phyloP scores from a whole-genome alignment of 179 eudicot genomes.

The Gypsophila paniculata region DNA sequence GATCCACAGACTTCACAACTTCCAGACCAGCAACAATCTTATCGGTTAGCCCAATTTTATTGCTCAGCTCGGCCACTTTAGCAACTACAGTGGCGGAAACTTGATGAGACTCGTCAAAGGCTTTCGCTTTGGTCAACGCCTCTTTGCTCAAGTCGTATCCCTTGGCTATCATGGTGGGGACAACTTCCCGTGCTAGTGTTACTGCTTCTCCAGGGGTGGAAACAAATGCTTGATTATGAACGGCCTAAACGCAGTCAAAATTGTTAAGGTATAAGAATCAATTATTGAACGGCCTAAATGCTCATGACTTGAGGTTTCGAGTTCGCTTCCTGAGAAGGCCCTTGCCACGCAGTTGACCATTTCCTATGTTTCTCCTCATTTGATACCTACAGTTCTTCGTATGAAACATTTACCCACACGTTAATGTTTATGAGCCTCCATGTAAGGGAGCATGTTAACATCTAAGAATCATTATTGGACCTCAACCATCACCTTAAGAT shows the following conservation, averaged over 20 bases:
- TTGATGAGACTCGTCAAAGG: conserved; percentile 67
- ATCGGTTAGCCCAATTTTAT: conserved; percentile 58
- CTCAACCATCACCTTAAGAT: too few species aligned
- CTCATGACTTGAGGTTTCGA: too few species aligned
- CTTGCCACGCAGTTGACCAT: too few species aligned
- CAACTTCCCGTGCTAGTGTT: conserved; percentile 68
- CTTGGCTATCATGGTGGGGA: conserved; percentile 59
- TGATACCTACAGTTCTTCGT: too few species aligned
- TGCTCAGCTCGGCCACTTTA: conserved; percentile 67
- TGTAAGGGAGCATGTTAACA: too few species aligned
- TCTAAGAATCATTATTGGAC: too few species aligned
- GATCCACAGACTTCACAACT: conserved; percentile 54
- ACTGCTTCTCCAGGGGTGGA: conserved; percentile 77
- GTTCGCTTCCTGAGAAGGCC: too few species aligned
- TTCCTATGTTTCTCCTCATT: too few species aligned
- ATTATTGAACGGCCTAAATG: too few species aligned
- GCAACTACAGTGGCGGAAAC: conserved; percentile 69
- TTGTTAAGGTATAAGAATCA: neutral
- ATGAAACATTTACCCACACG: too few species aligned
- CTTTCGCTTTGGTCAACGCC: conserved; percentile 62
- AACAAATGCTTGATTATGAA: conserved; percentile 36
- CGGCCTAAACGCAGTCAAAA: conserved; percentile 28
- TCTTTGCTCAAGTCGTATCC: conserved; percentile 69
- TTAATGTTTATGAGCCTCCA: too few species aligned
- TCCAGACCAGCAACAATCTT: conserved; percentile 65